Conservation (phyloP, 345 rosid genomes). For the Eucalyptus regnans region DNA sequence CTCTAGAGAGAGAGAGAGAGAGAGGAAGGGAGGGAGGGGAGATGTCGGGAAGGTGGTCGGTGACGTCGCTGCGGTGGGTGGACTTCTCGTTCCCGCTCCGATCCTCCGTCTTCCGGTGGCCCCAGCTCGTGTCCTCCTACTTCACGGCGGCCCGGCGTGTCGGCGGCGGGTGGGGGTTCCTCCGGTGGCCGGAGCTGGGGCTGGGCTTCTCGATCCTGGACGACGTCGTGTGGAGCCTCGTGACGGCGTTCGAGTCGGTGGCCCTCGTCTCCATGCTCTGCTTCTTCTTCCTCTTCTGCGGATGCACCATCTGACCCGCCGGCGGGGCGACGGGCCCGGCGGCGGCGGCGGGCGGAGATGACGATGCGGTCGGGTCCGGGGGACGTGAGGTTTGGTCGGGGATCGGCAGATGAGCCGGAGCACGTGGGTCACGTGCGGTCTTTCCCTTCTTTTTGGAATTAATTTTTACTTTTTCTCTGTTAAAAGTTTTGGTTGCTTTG, state of each 20-base stretch:
- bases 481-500: not conserved
- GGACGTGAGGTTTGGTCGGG: not conserved
- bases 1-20: not conserved
- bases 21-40: not conserved
- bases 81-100: constrained; percentile 1
- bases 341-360: not conserved
- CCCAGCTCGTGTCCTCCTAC: constrained; percentile 1
- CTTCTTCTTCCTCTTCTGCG: constrained; percentile 84
- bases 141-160: not conserved
- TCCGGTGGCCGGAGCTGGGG: constrained; percentile 24
- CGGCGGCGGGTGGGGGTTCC: not conserved
- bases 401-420: not conserved
- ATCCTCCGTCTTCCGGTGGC: constrained; percentile 16
- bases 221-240: constrained; percentile 58
- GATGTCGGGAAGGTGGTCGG: not conserved
- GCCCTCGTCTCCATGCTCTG: constrained; percentile 83
- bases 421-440: not conserved
- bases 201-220: constrained; percentile 39
- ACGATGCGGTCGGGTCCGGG: not conserved
- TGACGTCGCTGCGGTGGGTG: not conserved
- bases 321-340: not conserved
- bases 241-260: constrained; percentile 72
- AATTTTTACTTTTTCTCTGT: not conserved
- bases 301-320: constrained; percentile 50
- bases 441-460: not conserved